A percentile compares a stretch with the other conserved stretches of the same genome.
Conservation (phyloP, 2,329 filamentous ascomycete genomes). For the Boeremia exigua region DNA sequence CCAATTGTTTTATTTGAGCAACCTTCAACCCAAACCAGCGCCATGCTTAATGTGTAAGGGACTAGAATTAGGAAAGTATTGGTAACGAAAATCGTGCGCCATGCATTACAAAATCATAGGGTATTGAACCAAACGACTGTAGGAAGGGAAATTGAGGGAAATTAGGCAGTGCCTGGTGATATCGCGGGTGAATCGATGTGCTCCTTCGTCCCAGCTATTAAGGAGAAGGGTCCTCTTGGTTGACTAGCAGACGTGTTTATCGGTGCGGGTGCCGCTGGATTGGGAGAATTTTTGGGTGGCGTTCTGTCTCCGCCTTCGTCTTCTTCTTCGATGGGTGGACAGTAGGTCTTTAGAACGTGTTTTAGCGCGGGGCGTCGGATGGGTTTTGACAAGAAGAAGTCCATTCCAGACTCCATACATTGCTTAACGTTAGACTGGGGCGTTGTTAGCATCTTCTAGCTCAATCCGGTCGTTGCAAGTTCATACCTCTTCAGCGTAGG, state of each 20-base stretch:
- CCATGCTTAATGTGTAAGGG: conserved; percentile 8
- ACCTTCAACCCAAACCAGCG: conserved; percentile 7
- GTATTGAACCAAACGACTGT: conserved; percentile 12
- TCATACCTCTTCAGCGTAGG: conserved; percentile 87
- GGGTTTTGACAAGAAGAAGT: conserved; percentile 79
- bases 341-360: conserved; percentile 80
- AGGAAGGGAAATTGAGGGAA: neutral
- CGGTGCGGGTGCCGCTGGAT: neutral
- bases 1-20: neutral
- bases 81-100: conserved; percentile 4
- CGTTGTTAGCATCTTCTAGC: conserved; percentile 13
- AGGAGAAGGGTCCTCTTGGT: conserved; percentile 3
- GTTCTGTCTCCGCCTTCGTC: conserved; percentile 55
- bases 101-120: conserved; percentile 19
- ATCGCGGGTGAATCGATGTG: conserved; percentile 16
- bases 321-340: conserved; percentile 80
- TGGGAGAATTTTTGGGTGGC: conserved; percentile 18
- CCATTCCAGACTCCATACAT: conserved; percentile 84
- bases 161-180: conserved; percentile 11
- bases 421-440: conserved; percentile 40
- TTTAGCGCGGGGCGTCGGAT: conserved; percentile 86
- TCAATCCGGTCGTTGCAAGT: neutral
- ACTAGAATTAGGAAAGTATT: conserved; percentile 5
- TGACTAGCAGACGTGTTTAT: neutral
- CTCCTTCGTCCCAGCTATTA: neutral